These are phyloP conservation scores for Brassica incana DNA, from an alignment of 345 rosid genomes.

Conservation along the genomic window DNA sequence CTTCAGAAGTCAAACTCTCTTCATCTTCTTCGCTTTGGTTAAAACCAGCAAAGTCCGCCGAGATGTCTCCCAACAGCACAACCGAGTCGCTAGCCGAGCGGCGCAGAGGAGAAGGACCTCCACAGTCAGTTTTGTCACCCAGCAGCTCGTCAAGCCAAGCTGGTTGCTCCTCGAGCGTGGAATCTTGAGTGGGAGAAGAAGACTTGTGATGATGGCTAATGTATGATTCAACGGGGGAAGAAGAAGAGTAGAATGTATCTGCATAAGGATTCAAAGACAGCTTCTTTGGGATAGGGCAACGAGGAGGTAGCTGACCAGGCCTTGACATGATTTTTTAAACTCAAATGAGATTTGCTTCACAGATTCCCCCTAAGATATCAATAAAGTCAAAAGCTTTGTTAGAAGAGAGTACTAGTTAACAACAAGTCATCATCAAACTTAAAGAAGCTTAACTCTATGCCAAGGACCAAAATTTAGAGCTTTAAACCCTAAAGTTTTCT, in stretches of 20 bases:
- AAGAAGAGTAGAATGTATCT: constrained; percentile 40
- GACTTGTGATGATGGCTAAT: constrained; percentile 42
- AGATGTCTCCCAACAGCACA: constrained; percentile 55
- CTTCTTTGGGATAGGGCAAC: constrained; percentile 65
- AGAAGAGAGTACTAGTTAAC: too few relatives aligned
- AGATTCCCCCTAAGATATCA: background rate
- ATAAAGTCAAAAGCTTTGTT: too few relatives aligned
- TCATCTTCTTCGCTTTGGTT: constrained; percentile 36
- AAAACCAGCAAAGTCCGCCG: constrained; percentile 44
- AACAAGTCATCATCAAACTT: too few relatives aligned
- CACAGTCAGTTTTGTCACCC: constrained; percentile 35
- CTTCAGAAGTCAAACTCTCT: constrained; percentile 40
- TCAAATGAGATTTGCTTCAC: constrained; percentile 20
- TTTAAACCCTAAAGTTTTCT: too few relatives aligned
- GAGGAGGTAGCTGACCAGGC: constrained; percentile 73
- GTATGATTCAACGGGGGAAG: constrained; percentile 31
- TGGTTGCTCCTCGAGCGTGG: constrained; percentile 57
- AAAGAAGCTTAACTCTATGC: too few relatives aligned
- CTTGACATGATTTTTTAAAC: constrained; percentile 53
- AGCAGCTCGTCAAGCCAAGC: constrained; percentile 70
- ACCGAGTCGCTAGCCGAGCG: constrained; percentile 78
- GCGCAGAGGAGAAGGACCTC: constrained; percentile 34
- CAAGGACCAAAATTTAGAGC: too few relatives aligned
- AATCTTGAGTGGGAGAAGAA: constrained; percentile 43
- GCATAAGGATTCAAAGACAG: constrained; percentile 35